Evolutionary conservation across 176 grass and related monocot genomes (phyloP), one percentile per base, ranked within the genome.

Genomic region (Oryza longistaminata): DNA sequence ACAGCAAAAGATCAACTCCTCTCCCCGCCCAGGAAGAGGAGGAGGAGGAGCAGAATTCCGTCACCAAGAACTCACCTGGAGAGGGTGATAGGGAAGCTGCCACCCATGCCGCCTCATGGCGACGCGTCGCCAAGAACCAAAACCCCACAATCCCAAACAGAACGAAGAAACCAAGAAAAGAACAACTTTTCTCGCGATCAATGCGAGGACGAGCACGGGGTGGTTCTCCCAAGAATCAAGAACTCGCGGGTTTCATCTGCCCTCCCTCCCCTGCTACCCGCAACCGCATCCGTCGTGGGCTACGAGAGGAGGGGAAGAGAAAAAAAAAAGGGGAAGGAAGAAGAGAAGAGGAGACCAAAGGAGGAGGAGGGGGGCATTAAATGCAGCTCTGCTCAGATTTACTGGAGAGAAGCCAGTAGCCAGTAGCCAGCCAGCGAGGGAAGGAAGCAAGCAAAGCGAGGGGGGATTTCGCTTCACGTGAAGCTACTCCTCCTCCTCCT

Each of bases 51-150:
- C 50, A n/a, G 19, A 74, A 80, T 76, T 91, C 44, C 81, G 37
- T 11, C 73, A 4, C 24, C 37, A 31, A 31, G 55, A 42, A 37
- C 14, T 1, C 27, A 92, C 97, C 93, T 99, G 97, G 75, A 99
- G 90, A 82, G 97, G 93, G 83, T 99, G 97, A 86, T 99, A 99
- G 11, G 97, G 97, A 29, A 99, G 91, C 85, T 99, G 90, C 97
- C 97, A 99, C 11, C 97, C 97, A 78, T 99, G 91, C 68, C 91
- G 90, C 92, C 97, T 94, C 97, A 99, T 99, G 74, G 72, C 64
- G 27, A 70, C 55, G 17, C 31, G 17, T 66, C 15, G 24, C 48
- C 74, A 74, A 68, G 71, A 76, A 83, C 21, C 64, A 26, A 62
- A 39, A 13, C n/a, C 7, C 25, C 27, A 37, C 81, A 39, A 40